These are phyloP conservation scores for Nigrograna mackinnonii DNA, from an alignment of 2,329 filamentous ascomycete genomes.

Conservation along the genomic window DNA sequence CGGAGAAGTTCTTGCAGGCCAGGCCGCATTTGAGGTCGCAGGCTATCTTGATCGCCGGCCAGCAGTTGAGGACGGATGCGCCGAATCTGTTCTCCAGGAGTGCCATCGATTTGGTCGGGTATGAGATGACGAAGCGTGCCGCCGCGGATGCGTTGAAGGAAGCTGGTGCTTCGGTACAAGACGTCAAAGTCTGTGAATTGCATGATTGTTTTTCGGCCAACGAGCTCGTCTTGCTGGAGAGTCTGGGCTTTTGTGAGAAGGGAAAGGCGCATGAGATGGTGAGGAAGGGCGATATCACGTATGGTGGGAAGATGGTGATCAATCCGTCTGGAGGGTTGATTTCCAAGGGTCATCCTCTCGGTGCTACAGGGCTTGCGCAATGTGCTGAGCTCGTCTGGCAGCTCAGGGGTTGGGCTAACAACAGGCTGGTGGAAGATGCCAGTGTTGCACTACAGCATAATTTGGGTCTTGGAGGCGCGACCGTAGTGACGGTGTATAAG, in stretches of 20 bases:
- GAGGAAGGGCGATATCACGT: slow-evolving; percentile 84
- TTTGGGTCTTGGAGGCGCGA: slow-evolving; percentile 86
- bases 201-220: slow-evolving; percentile 98
- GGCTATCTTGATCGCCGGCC: slow-evolving; percentile 87
- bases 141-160: slow-evolving; percentile 70
- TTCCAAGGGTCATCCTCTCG: slow-evolving; percentile 92
- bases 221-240: slow-evolving; percentile 89
- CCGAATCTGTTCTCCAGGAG: slow-evolving; percentile 78
- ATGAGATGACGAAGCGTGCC: slow-evolving; percentile 78
- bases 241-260: slow-evolving; percentile 72
- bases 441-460: slow-evolving; percentile 86
- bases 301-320: slow-evolving; percentile 79
- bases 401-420: slow-evolving; percentile 93
- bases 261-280: slow-evolving; percentile 94
- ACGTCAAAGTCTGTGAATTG: slow-evolving; percentile 85
- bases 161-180: slow-evolving; percentile 66
- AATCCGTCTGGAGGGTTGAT: slow-evolving; percentile 96
- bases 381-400: slow-evolving; percentile 97
- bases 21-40: slow-evolving; percentile 80
- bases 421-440: slow-evolving; percentile 72
- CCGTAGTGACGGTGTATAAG: slow-evolving; percentile 86
- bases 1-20: slow-evolving; percentile 83
- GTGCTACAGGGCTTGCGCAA: slow-evolving; percentile 92
- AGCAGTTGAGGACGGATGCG: slow-evolving; percentile 83
- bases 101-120: slow-evolving; percentile 87